These are phyloP conservation scores for Dictyostelium purpureum DNA, from an alignment of 78 protist genomes.

Conservation along the genomic window DNA sequence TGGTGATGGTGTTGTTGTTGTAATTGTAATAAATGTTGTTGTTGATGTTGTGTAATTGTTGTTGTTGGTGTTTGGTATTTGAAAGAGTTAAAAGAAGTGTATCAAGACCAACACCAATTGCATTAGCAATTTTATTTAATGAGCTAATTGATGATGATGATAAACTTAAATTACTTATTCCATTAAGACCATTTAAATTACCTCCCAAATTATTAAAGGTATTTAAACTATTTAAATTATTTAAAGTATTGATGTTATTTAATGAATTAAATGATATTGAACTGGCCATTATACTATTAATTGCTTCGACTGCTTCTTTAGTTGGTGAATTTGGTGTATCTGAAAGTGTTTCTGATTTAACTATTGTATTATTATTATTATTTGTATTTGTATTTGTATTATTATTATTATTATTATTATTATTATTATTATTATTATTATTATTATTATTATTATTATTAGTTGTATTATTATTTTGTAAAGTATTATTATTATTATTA, in stretches of 20 bases:
- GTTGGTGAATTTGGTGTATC: too few relatives aligned
- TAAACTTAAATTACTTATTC: not conserved
- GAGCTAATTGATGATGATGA: constrained; percentile 25
- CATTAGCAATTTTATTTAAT: constrained; percentile 42
- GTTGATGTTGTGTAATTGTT: constrained; percentile 32
- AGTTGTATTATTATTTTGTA: too few relatives aligned
- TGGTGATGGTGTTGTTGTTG: not conserved
- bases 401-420: too few relatives aligned
- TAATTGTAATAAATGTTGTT: not conserved
- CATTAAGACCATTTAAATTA: not conserved
- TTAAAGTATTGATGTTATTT: too few relatives aligned
- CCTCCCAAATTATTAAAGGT: not conserved
- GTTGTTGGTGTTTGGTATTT: constrained; percentile 18
- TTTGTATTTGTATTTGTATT: too few relatives aligned
- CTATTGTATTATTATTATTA: too few relatives aligned
- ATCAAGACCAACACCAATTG: constrained; percentile 60
- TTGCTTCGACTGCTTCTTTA: too few relatives aligned
- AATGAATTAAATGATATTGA: not conserved
- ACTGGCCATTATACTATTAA: too few relatives aligned
- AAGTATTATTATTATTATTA: too few relatives aligned
- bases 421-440: too few relatives aligned
- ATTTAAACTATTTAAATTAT: not conserved
- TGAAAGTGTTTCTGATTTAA: too few relatives aligned
- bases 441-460: too few relatives aligned
- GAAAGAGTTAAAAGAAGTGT: constrained; percentile 26